Evolutionary conservation across 345 rosid genomes (phyloP), one percentile per base, ranked within the genome.

Genomic region (Brassica incana): DNA sequence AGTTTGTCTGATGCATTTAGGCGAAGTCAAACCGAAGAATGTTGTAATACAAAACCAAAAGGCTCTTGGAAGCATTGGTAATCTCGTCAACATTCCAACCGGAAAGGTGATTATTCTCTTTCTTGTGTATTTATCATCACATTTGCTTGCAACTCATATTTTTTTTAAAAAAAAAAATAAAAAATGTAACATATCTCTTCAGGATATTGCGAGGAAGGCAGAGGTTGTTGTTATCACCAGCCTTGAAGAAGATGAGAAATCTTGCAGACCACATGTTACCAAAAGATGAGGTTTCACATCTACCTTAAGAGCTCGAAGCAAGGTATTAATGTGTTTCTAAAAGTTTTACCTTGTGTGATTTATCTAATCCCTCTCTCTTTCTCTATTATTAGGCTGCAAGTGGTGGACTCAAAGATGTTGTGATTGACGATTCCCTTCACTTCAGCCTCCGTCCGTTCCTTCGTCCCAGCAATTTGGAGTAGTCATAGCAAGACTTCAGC

Each of bases 21-120:
- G 78, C 2, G 95, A 84, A 69, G 72, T 77, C 33, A 89, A 85
- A 74, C 86, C 78, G 80, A 93, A 85, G 80, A 85, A 84, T 70
- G 84, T 71, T 23, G 90, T 85, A 74, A 85, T 86, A 73, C 86
- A 84, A 62, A 72, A 65, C 5, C 83, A 91, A 29, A 85, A 88
- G 67, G 95, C 79, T 77, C 97, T 93, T 77, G 82, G 88, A 85
- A 94, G 90, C 60, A 93, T 91, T 45, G 95, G 98, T 33, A 93
- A 93, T 83, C 77, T 89, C 6, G 91, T 85, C 33, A 72, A 33
- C 1, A 79, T 64, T 36, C 84, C 70, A 54, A 14, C 60, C 35
- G 90, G 80, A 59, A 93, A 91, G 88, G 93, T 92, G 4, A 38
- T 38, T 38, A 67, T 66, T 1, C 4, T 11, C 58, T 81, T 15